Conservation (phyloP, 768 basidiomycete species). For the Pulveroboletus sp. region DNA sequence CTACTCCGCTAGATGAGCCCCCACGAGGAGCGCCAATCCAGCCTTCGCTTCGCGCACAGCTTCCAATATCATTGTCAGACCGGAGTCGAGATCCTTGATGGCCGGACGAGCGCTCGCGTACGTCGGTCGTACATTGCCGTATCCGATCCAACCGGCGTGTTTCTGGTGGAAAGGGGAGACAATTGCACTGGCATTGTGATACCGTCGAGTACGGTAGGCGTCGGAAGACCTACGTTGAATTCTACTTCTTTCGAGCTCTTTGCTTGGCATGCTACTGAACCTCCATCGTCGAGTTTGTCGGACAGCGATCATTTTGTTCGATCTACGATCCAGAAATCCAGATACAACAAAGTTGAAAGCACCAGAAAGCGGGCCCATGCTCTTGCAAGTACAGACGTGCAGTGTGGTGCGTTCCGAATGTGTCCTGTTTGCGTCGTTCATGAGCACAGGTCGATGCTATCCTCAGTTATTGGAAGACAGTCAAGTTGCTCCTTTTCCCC, state of each 20-base stretch:
- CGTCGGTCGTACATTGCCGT: not conserved
- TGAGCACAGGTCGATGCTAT: constrained; percentile 1
- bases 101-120: not conserved
- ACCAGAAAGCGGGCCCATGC: not conserved
- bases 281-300: not conserved
- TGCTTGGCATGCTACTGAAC: not conserved
- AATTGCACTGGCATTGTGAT: not conserved
- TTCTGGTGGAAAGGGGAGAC: no score
- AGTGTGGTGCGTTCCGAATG: not conserved
- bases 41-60: not conserved
- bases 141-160: not conserved
- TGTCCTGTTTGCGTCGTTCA: not conserved
- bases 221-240: not conserved
- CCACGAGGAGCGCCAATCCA: not conserved
- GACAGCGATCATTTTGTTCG: not conserved
- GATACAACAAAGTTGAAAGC: not conserved
- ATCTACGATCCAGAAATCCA: not conserved
- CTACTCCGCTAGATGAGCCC: not conserved
- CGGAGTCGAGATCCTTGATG: not conserved
- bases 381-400: not conserved
- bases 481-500: not conserved
- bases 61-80: not conserved
- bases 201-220: not conserved
- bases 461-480: not conserved
- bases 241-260: no score